phyloP scores from a whole-genome alignment of 352 stramenopile species.

The Pythium sukuiense region DNA sequence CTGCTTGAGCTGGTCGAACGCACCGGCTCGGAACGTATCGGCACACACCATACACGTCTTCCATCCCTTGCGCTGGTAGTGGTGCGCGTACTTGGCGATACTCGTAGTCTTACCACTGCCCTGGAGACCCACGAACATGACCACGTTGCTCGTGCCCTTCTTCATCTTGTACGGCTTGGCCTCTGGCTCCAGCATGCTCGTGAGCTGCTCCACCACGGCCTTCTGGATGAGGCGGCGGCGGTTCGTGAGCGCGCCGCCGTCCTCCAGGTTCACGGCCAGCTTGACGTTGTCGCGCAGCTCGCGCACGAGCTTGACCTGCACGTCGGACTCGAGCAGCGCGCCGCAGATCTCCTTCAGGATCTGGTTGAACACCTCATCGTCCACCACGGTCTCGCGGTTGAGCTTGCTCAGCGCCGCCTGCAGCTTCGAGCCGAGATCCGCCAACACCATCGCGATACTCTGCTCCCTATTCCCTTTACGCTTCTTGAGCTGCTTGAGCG shows the following conservation, averaged over 20 bases:
- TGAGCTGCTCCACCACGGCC: constrained; percentile 88
- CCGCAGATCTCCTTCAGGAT: constrained; percentile 91
- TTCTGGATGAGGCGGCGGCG: constrained; percentile 90
- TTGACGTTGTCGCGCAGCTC: constrained; percentile 91
- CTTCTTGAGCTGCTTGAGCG: constrained; percentile 1
- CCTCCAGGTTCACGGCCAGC: constrained; percentile 83
- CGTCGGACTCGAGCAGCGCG: constrained; percentile 88
- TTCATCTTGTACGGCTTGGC: constrained; percentile 89
- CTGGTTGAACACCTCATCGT: constrained; percentile 89
- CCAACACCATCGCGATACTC: constrained; percentile 73
- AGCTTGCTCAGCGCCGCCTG: constrained; percentile 86
- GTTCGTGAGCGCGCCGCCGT: constrained; percentile 73
- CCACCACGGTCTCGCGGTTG: constrained; percentile 85
- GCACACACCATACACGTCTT: constrained; percentile 99
- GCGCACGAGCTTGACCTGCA: constrained; percentile 88
- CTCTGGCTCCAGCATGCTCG: constrained; percentile 88
- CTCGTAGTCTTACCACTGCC: constrained; percentile 99
- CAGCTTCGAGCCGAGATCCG: constrained; percentile 87
- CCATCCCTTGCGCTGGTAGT: constrained; percentile 97
- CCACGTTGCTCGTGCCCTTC: constrained; percentile 90
- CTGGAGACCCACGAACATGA: constrained; percentile 94
- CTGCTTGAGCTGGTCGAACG: constrained; percentile 99
- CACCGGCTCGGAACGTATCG: constrained; percentile 98
- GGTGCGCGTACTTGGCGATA: constrained; percentile 99
- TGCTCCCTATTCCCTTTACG: neutral